Evolutionary conservation across 1,284 basidiomycete species (phyloP).

Genomic region (Cryptococcus wingfieldii): DNA sequence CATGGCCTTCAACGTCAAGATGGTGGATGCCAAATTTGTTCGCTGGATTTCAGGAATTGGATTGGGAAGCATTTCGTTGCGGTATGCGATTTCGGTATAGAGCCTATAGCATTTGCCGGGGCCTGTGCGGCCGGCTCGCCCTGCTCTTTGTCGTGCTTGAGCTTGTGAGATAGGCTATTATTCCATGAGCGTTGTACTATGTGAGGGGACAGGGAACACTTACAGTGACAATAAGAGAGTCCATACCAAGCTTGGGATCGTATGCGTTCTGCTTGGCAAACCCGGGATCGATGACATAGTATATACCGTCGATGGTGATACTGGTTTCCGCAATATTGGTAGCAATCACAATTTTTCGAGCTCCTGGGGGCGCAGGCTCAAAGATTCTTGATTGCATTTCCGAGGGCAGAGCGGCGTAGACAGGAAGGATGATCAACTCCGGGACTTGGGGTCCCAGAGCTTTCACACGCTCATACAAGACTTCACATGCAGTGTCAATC

Average conservation of each 20-base stretch:
- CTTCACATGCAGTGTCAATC: conserved; percentile 96
- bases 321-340: conserved; percentile 99
- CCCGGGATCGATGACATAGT: conserved; percentile 98
- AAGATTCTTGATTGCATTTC: conserved; percentile 98
- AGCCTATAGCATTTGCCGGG: conserved; percentile 98
- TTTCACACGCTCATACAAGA: conserved; percentile 96
- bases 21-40: conserved; percentile 87
- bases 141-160: conserved; percentile 89
- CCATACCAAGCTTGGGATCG: conserved; percentile 96
- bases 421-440: conserved; percentile 91
- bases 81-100: conserved; percentile 95
- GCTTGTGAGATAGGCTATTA: conserved; percentile 92
- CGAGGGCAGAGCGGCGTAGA: conserved; percentile 95
- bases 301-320: conserved; percentile 96
- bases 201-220: conserved; percentile 11
- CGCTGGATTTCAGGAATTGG: conserved; percentile 97
- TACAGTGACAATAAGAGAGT: conserved; percentile 88
- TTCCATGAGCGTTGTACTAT: conserved; percentile 2
- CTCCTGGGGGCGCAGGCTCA: conserved; percentile 92
- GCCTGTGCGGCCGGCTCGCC: conserved; percentile 94
- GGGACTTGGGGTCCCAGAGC: conserved; percentile 94
- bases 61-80: conserved; percentile 98
- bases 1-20: conserved; percentile 96
- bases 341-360: conserved; percentile 94
- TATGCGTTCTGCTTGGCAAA: conserved; percentile 99